Base-by-base conservation (phyloP, 345 rosid species). In the Gossypium bickii region DNA sequence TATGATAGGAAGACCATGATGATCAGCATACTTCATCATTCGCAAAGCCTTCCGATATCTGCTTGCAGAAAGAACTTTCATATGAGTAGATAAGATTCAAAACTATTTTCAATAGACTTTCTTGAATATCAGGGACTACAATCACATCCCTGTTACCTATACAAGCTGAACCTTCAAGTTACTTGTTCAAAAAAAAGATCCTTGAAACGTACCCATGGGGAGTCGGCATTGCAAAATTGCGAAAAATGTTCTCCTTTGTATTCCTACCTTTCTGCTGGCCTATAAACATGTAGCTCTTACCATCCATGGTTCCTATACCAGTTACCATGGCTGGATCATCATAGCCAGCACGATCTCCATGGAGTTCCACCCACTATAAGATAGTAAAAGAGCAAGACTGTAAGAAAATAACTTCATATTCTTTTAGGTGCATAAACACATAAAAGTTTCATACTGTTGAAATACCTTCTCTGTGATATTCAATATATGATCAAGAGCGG, bases 191-290 rank as follows among this genome's bases (percentile, higher is more conserved):
- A 27, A 17, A 51, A 51, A 51, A 27, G 15, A 38, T 69, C 22
- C 59, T 49, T 51, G 72, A 51, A 61, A 41, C 86, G 59, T 89
- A 95, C 99, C 98, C 99, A 66, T 90, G 99, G 61, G 99, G 99
- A 76, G 99, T 95, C 78, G 99, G 99, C 99, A 95, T 95, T 71
- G 98, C 99, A 80, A 95, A 95, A 84, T 95, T 95, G 49, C 96
- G 96, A 83, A 85, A 85, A 59, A 95, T 90, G 82, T 90, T 90
- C 81, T 93, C 99, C 85, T 95, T 95, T 64, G 98, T 91, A 82
- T 95, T 95, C 86, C 99, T 91, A 71, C 99, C 99, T 85, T 95
- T 95, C 83, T 95, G 99, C 76, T 95, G 99, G 80, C 99, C 99
- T 63, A 93, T 91, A 81, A 95, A 93, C 99, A 95, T 91, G 80